A percentile compares a stretch with the other conserved stretches of the same genome.
phyloP scores from a whole-genome alignment of 2,329 filamentous ascomycete genomes.

The Parastagonospora avenae region DNA sequence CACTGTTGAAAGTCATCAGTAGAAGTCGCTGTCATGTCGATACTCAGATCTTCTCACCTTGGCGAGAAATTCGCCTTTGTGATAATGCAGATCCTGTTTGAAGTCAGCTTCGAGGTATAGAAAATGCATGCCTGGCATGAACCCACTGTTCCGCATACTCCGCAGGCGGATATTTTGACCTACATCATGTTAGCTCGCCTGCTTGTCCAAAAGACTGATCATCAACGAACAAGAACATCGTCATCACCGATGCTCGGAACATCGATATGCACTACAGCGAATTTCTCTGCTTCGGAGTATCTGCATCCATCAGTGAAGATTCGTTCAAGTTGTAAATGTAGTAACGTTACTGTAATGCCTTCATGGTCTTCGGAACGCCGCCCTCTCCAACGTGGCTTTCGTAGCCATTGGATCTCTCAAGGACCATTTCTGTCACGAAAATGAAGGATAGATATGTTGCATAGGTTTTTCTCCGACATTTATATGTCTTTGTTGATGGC shows the following conservation, averaged over 20 bases:
- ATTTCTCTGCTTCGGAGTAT: slow-evolving; percentile 25
- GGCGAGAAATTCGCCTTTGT: slow-evolving; percentile 32
- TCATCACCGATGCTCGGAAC: slow-evolving; percentile 24
- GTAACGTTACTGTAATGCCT: slow-evolving; percentile 24
- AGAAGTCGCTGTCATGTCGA: background rate
- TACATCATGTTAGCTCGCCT: slow-evolving; percentile 2
- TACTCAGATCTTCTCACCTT: slow-evolving; percentile 5
- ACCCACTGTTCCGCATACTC: slow-evolving; percentile 30
- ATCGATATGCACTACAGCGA: slow-evolving; percentile 23
- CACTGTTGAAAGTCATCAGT: slow-evolving; percentile 8
- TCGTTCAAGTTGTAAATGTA: background rate
- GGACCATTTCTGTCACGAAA: background rate
- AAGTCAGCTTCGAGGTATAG: background rate
- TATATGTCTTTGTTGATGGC: background rate
- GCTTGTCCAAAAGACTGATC: background rate
- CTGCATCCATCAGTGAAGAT: slow-evolving; percentile 7
- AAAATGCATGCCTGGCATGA: background rate
- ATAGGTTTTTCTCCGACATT: background rate
- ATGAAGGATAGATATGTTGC: no score
- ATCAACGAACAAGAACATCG: slow-evolving; percentile 24
- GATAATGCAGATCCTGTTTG: slow-evolving; percentile 28
- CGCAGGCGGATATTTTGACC: slow-evolving; percentile 32
- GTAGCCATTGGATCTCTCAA: background rate
- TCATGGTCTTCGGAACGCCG: slow-evolving; percentile 26
- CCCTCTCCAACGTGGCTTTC: background rate